Evolutionary conservation across 805 yeast genomes (phyloP), one percentile per base, ranked within the genome.

Genomic region (Wickerhamomyces chambardii): DNA sequence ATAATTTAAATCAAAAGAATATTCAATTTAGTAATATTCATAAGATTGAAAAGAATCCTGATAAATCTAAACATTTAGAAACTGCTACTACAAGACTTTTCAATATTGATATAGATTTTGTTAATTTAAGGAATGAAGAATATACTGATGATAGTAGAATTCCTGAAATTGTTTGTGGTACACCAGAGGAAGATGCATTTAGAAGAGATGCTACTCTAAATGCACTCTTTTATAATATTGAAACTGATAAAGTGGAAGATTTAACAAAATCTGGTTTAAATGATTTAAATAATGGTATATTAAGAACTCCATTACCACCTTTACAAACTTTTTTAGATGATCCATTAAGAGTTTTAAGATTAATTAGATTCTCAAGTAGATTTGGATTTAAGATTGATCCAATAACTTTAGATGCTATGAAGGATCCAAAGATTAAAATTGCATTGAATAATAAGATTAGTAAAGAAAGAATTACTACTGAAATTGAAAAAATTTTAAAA

Each of bases 191-290:
- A 51, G 99, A 92, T 57, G 96, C 97, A 0, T 63, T 75, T 44
- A 70, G 99, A 49, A 68, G 99, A 51, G 99, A 92, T 61, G 97
- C 97, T 2, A 92, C 98, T 0, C 61, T 92, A 35, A 92, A 92
- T 55, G 95, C 98, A 0, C 61, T 92, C 17, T 92, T 92, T 51
- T 92, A 82, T 58, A 92, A 92, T 56, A 68, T 92, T 35, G 70
- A 70, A 36, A 71, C 77, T 5, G 65, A 64, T 12, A 45, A 68
- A 39, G 77, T 92, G 17, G 99, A 92, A 54, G 99, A 92, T 57
- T 75, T 80, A 40, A 92, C 98, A 0, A 73, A 71, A 0, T 48
- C 56, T 16, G 99, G 99, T 0, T 50, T 89, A 5, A 52, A 68
- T 7, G 99, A 92, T 56, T 62, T 92, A 43, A 45, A 66, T 29